Percentiles rank a stretch among this genome's conserved stretches.
These are phyloP conservation scores for Colletotrichum destructivum DNA, from an alignment of 2,329 filamentous ascomycete species.

Conservation along the genomic window DNA sequence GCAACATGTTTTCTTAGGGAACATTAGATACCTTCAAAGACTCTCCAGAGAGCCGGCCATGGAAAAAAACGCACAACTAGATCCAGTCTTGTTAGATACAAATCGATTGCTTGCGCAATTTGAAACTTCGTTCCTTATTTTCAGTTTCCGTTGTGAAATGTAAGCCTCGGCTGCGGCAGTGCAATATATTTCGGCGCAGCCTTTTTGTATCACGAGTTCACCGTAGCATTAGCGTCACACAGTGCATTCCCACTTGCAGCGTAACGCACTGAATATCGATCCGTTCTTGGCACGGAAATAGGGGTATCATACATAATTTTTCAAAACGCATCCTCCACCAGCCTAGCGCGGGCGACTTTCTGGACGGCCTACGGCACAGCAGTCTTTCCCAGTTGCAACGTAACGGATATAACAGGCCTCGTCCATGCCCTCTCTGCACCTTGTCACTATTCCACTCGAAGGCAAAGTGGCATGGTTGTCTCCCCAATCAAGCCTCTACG, in stretches of 20 bases:
- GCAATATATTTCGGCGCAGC: no score
- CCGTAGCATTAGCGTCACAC: not conserved
- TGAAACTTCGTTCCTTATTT: constrained; percentile 10
- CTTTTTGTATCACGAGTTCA: not conserved
- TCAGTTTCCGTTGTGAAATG: no score
- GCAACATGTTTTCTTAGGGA: constrained; percentile 31
- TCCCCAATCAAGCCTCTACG: not conserved
- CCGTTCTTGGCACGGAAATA: not conserved
- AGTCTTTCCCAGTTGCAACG: not conserved
- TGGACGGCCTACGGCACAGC: no score
- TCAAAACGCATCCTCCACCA: not conserved
- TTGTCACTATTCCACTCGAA: not conserved
- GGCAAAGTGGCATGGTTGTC: not conserved
- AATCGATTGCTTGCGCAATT: constrained; percentile 27
- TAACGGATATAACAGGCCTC: not conserved
- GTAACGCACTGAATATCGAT: not conserved
- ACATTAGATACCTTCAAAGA: constrained; percentile 38
- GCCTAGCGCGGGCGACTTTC: not conserved
- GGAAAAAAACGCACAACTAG: constrained; percentile 23
- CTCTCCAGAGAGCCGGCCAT: constrained; percentile 42
- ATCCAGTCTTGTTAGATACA: constrained; percentile 33
- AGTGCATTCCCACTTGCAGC: not conserved
- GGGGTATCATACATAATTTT: constrained; percentile 9
- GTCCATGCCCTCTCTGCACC: not conserved
- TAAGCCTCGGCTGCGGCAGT: no score